Percentiles rank a stretch among this genome's conserved stretches.
Evolutionary conservation across 2,329 filamentous ascomycete species (phyloP).

Genomic region (Colletotrichum lini): DNA sequence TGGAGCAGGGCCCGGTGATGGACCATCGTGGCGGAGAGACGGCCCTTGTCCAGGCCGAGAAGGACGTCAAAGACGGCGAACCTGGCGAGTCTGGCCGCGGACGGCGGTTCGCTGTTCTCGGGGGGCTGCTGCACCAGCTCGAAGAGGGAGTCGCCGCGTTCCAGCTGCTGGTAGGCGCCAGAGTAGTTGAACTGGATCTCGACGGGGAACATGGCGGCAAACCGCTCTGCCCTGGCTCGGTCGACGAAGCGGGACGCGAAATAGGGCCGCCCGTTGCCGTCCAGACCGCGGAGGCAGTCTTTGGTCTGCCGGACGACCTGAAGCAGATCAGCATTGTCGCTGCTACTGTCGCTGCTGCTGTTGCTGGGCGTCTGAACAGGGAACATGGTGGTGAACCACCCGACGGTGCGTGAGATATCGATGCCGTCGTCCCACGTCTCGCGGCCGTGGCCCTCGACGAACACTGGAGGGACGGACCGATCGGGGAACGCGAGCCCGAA

Average conservation of each 20-base stretch:
- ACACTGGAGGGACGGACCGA: constrained; percentile 52
- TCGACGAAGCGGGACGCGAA: constrained; percentile 4
- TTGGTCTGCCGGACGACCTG: neutral
- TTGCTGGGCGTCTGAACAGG: constrained; percentile 46
- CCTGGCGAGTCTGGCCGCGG: neutral
- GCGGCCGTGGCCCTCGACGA: constrained; percentile 59
- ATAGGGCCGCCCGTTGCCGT: neutral
- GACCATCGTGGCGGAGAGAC: neutral
- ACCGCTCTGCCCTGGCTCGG: neutral
- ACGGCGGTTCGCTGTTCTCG: neutral
- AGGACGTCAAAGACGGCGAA: neutral
- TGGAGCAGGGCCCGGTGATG: neutral
- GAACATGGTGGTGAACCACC: constrained; percentile 61
- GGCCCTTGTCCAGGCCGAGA: neutral
- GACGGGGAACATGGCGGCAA: constrained; percentile 25
- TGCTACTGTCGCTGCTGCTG: too few species aligned
- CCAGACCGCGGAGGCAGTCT: neutral
- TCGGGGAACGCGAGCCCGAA: constrained; percentile 53
- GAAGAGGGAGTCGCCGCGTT: constrained; percentile 46
- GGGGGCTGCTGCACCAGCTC: constrained; percentile 5
- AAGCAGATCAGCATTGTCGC: neutral
- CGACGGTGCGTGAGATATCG: constrained; percentile 57
- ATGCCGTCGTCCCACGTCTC: constrained; percentile 52
- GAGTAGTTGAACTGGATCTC: constrained; percentile 48
- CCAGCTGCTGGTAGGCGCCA: constrained; percentile 48